Base-by-base conservation (phyloP, 345 rosid genomes). In the Litchi chinensis region DNA sequence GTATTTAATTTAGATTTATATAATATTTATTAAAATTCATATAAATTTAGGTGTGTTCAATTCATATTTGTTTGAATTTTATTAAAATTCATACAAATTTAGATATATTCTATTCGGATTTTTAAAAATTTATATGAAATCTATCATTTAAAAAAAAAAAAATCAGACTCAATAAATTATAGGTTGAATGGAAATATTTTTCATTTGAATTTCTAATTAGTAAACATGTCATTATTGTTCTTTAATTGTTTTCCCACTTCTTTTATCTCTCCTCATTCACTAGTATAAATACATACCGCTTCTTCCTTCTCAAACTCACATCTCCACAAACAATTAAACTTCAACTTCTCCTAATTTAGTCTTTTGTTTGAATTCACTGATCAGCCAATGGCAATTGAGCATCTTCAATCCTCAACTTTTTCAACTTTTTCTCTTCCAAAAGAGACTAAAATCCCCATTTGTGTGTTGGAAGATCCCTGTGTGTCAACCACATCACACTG, bases 401-500 rank as follows among this genome's bases (percentile, higher is more conserved):
- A 52, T 52, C 6, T 19, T 65, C 59, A n/a, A 8, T 10, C 46
- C 65, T 50, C 40, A 56, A 32, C 28, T 28, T 71, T 75, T 69
- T 50, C 40, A 56, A 32, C 28, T 28, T 71, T 75, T 69, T 16
- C 24, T 21, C 37, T 64, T 44, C 28, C 26, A 28, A 46, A 63
- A 26, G 70, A 43, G 13, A 13, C 6, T 24, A 24, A 26, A 22
- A 28, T 43, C 60, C 68, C 76, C 13, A 11, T 77, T 43, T 77
- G 79, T 40, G 32, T 59, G 5, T 39, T 72, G 0, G 50, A 76
- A 68, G 76, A 41, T 32, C 15, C 65, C 18, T 48, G 2, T 80
- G 52, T 65, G 19, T 18, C 80, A 40, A 63, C 75, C 52, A 65
- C 68, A 32, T 57, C 24, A 7, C 84, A 84, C 40, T 86, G 89